Conservation (phyloP, 202 grass and related monocot species). For the Schoenoplectus triqueter region DNA sequence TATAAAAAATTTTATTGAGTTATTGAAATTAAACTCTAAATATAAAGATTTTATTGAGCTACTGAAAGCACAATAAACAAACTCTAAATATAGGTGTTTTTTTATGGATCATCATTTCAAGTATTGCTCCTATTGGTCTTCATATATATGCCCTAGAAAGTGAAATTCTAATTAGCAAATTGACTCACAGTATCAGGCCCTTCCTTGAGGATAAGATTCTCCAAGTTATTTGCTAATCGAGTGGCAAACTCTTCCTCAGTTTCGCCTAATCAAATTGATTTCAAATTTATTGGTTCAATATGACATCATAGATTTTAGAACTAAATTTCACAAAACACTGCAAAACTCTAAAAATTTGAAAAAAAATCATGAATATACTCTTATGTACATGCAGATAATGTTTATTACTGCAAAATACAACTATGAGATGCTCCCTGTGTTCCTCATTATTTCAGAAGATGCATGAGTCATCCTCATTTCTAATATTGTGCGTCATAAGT, state of each 20-base stretch:
- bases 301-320: not conserved
- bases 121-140: too few relatives aligned
- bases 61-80: too few relatives aligned
- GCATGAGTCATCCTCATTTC: not conserved
- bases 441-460: slow-evolving; percentile 20
- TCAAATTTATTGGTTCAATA: slow-evolving; percentile 40
- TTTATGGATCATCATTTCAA: too few relatives aligned
- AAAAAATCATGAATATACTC: slow-evolving; percentile 21
- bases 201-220: slow-evolving; percentile 97
- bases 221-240: slow-evolving; percentile 87
- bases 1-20: too few relatives aligned
- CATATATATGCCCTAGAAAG: not conserved
- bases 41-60: too few relatives aligned
- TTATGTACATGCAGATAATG: not conserved
- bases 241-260: slow-evolving; percentile 93
- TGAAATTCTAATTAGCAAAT: slow-evolving; percentile 20
- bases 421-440: not conserved
- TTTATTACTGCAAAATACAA: not conserved
- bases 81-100: too few relatives aligned
- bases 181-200: slow-evolving; percentile 81
- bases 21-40: too few relatives aligned
- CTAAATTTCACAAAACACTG: slow-evolving; percentile 4
- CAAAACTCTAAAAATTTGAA: not conserved
- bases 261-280: slow-evolving; percentile 58
- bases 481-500: not conserved